These are phyloP conservation scores for Hymenoscyphus occultus DNA, from an alignment of 2,329 filamentous ascomycete genomes.

Conservation along the genomic window DNA sequence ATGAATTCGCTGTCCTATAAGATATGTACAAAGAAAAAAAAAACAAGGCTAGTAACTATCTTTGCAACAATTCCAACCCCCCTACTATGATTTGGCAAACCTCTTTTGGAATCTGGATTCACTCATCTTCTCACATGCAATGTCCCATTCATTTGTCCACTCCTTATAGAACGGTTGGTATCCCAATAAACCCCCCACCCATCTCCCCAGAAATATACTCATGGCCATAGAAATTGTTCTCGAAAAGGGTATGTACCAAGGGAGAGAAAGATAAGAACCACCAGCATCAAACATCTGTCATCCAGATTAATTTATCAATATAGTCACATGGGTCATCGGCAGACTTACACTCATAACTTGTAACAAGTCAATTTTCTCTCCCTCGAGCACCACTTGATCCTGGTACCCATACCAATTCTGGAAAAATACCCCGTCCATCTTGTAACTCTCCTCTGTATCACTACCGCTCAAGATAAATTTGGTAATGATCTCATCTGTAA, in stretches of 20 bases:
- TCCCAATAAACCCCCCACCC: conserved; percentile 9
- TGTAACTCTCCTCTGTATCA: conserved; percentile 31
- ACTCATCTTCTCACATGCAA: conserved; percentile 10
- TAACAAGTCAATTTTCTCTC: conserved; percentile 4
- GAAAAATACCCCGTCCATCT: conserved; percentile 38
- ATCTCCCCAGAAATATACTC: conserved; percentile 7
- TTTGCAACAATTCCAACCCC: not conserved
- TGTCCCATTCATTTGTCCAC: conserved; percentile 12
- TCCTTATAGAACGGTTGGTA: conserved; percentile 10
- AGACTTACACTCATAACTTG: conserved; percentile 9
- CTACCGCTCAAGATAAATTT: conserved; percentile 28
- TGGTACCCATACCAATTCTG: conserved; percentile 39
- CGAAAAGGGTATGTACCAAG: conserved; percentile 7
- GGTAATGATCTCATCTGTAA: conserved; percentile 22
- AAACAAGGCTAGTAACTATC: not conserved
- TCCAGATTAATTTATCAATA: not conserved
- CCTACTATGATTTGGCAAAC: conserved; percentile 1
- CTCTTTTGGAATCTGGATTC: conserved; percentile 4
- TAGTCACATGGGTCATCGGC: too few relatives aligned
- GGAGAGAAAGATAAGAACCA: conserved; percentile 7
- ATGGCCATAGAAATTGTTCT: conserved; percentile 1
- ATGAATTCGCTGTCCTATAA: not conserved
- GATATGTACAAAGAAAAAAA: not conserved
- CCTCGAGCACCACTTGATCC: not conserved
- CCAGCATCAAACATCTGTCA: conserved; percentile 12